Base-by-base conservation (phyloP, 2,329 filamentous ascomycete genomes). In the Diplodia corticola region DNA sequence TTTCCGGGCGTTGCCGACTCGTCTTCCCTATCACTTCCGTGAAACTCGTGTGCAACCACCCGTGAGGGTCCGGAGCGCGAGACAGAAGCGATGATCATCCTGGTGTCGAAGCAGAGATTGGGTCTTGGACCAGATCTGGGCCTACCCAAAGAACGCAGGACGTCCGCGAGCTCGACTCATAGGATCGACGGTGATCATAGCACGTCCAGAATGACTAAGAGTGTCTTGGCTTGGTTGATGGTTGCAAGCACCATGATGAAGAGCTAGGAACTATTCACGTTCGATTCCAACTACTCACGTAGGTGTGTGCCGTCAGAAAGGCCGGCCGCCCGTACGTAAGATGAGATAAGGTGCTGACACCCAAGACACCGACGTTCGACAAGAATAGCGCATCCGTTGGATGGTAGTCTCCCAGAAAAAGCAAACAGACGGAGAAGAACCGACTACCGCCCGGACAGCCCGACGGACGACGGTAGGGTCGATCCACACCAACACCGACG, bases 341-440 rank as follows among this genome's bases (percentile, higher is more conserved):
- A 44, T 20, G 20, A 57, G 30, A 57, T 57, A 57, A 40, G 33
- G 53, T 57, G 53, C 53, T 57, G 35, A 57, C 20, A 22, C n/a
- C n/a, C 51, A 40, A 40, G 37, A 57, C n/a, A 22, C 28, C 28
- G 37, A 37, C 49, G 10, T 26, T 6, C 4, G 17, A 54, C 20
- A 54, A 26, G 10, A 20, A 54, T 9, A 35, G 51, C n/a, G 30
- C 12, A 30, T 20, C n/a, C 20, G 20, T 6, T 49, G 10, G n/a
- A 10, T 7, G 9, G 46, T 49, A 24, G 46, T 22, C 46, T 20
- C 30, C 30, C 30, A 33, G 30, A 10, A 13, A 33, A n/a, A n/a
- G n/a, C n/a, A n/a, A n/a, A n/a, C n/a, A n/a, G 30, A 33, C 30
- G 12, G 30, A 33, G 30, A 3, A 7, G 12, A 10, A 33, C 30